These are phyloP conservation scores for Miamiensis avidus DNA, from an alignment of 169 alveolate species.

Conservation along the genomic window DNA sequence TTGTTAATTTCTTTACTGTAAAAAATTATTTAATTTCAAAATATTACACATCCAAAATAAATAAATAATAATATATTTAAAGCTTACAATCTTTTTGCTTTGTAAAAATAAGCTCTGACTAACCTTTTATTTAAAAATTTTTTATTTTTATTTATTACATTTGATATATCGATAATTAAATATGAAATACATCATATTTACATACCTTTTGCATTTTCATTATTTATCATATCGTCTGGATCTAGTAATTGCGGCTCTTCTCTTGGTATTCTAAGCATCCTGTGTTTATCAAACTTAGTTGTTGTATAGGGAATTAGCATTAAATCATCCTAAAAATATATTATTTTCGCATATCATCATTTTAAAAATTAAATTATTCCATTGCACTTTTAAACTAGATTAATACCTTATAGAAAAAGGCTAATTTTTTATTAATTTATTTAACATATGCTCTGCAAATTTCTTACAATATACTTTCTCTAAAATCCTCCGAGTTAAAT, in stretches of 20 bases:
- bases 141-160: neutral
- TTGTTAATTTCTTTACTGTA: neutral
- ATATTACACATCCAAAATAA: no score
- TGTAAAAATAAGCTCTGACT: neutral
- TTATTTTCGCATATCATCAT: no score
- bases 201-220: slow-evolving; percentile 23
- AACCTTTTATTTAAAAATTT: neutral
- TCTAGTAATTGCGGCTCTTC: slow-evolving; percentile 23
- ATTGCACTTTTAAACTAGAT: neutral
- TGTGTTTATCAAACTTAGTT: slow-evolving; percentile 46
- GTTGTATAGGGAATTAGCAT: slow-evolving; percentile 13
- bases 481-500: slow-evolving; percentile 26
- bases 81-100: no score
- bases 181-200: neutral
- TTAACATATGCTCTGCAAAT: slow-evolving; percentile 14
- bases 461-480: slow-evolving; percentile 25
- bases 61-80: no score
- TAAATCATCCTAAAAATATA: slow-evolving; percentile 38
- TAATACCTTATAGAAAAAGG: slow-evolving; percentile 30
- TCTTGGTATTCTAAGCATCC: slow-evolving; percentile 14
- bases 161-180: neutral
- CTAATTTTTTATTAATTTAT: slow-evolving; percentile 9
- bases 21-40: no score
- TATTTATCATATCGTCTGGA: slow-evolving; percentile 26
- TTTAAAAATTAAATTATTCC: neutral